Conservation (phyloP, 2,329 filamentous ascomycete genomes). For the Aspergillus viridinutans region DNA sequence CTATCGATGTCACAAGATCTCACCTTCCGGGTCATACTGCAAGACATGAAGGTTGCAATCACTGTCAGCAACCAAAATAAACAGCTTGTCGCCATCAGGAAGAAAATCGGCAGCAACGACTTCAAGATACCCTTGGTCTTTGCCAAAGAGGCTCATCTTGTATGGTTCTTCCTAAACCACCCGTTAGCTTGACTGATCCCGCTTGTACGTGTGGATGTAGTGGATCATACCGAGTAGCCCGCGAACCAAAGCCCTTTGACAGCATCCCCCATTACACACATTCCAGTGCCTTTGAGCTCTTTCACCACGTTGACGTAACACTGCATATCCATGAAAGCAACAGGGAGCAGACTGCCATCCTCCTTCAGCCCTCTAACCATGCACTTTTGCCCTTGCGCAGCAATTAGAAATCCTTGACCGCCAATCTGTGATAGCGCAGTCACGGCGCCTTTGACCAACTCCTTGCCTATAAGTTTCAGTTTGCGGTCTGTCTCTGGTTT, state of each 20-base stretch:
- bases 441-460: constrained; percentile 89
- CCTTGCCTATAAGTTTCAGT: constrained; percentile 79
- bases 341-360: constrained; percentile 84
- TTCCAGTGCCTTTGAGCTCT: constrained; percentile 74
- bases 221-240: constrained; percentile 66
- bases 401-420: constrained; percentile 81
- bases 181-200: constrained; percentile 1
- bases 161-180: constrained; percentile 75
- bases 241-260: constrained; percentile 95
- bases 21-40: constrained; percentile 92
- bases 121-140: constrained; percentile 73
- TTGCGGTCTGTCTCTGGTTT: constrained; percentile 79
- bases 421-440: constrained; percentile 81
- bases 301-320: constrained; percentile 86
- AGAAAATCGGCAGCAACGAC: constrained; percentile 81
- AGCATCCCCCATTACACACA: constrained; percentile 84
- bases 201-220: background rate
- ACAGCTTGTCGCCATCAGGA: constrained; percentile 76
- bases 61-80: constrained; percentile 76
- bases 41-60: constrained; percentile 83
- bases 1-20: constrained; percentile 33
- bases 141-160: constrained; percentile 88
- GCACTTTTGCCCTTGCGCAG: constrained; percentile 92
- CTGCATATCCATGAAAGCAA: constrained; percentile 97
- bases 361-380: constrained; percentile 96